Base-by-base conservation (phyloP, 257 asterid species). In the Nicotiana undulata region DNA sequence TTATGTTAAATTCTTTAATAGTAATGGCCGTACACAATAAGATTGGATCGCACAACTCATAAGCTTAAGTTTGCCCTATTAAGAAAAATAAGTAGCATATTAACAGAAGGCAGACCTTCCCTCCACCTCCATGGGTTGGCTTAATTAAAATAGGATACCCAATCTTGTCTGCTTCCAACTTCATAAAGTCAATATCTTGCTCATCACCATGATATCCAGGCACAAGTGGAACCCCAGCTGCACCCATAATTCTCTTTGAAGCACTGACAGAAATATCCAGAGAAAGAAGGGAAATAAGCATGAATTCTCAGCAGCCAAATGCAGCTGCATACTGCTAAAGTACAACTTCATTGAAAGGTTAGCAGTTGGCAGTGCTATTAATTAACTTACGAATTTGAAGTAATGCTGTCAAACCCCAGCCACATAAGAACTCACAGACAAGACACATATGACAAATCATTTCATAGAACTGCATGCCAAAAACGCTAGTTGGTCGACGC, bases 111-210 rank as follows among this genome's bases (percentile, higher is more conserved):
- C 84, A 81, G 76, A 92, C 99, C 96, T 93, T 93, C 79, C 99
- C 99, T 81, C 99, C 98, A 84, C 99, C 99, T 83, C 99, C 99
- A 90, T 93, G 99, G 61, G 99, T 95, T 79, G 99, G 99, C 89
- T 95, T 95, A 82, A 95, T 92, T 83, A 95, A 81, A 86, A 95
- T 60, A 85, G 99, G 98, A 94, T 96, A 94, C 79, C 99, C 99
- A 82, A 96, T 89, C 86, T 91, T 90, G 65, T 92, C 98, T 16
- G 99, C 99, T 91, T 96, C 95, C 81, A 86, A 85, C 89, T 90
- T 92, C 99, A 96, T 96, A 55, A 90, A 85, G 77, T 91, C 97
- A 86, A 96, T 83, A 89, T 96, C 97, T 84, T 94, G 99, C 77
- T 90, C 94, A 37, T 77, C 84, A 81, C 99, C 99, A 87, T 96